Base-by-base conservation (phyloP, 768 basidiomycete genomes). In the Dacryopinax primogenitus region DNA sequence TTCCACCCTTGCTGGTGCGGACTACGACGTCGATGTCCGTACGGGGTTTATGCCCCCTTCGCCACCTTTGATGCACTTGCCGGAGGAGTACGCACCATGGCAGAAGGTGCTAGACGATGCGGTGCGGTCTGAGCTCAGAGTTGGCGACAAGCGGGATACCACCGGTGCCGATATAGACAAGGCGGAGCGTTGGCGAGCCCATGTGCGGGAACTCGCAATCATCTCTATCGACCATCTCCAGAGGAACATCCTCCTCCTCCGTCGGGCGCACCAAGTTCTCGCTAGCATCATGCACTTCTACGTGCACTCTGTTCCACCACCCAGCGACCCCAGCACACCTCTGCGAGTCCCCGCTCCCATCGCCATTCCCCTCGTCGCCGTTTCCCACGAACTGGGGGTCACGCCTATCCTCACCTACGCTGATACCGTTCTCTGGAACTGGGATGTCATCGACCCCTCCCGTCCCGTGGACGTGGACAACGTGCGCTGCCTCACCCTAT, bases 21-120 rank as follows among this genome's bases (percentile, higher is more conserved):
- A 89, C 78, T 98, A 92, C 78, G 92, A 97, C 73, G 89, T 98
- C 66, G 92, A 94, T 73, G 86, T 87, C 11, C 79, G 84, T 16
- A 91, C 92, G 0, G 94, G 95, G 0, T 97, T 98, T 74, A 86
- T 97, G 84, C 89, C 94, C 1, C 86, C 88, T 0, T 78, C 83
- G 15, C 82, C 84, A 0, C 92, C 92, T 1, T 73, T 86, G 0
- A 69, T 76, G 6, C 81, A 86, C 23, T 79, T 95, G 1, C 84
- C 86, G 0, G 65, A 39, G 0, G 72, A 76, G 64, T 95, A 84
- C 83, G 85, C 84, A 45, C 71, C 76, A 47, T 97, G 90, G 92
- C 92, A 95, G 73, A 73, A 71, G 11, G 72, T 73, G 21, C 80
- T 86, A 1, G 83, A 82, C 62, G 76, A 72, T 16, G 86, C 84